Conservation (phyloP, 1,284 basidiomycete genomes). For the Ustilago shanxiensis region DNA sequence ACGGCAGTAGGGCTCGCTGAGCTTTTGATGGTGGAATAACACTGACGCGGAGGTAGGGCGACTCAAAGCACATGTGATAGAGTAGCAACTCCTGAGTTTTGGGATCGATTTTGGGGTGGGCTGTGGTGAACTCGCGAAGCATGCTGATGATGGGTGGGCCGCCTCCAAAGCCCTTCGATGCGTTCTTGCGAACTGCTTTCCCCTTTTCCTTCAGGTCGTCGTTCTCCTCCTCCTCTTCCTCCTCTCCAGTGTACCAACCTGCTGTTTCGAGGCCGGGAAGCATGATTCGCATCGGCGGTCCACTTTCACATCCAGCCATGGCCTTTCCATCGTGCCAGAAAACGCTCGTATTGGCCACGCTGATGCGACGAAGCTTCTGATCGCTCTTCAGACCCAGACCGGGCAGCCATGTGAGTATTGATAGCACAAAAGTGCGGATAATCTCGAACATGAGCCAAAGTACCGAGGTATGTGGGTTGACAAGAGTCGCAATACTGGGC, state of each 20-base stretch:
- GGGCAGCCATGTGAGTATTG: slow-evolving; percentile 67
- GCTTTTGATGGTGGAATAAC: slow-evolving; percentile 69
- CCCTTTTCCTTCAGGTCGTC: neutral
- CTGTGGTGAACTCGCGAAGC: slow-evolving; percentile 73
- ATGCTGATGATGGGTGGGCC: slow-evolving; percentile 54
- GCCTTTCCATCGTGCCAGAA: slow-evolving; percentile 72
- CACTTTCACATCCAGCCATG: slow-evolving; percentile 73
- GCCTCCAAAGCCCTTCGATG: slow-evolving; percentile 38
- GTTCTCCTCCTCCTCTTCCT: slow-evolving; percentile 37
- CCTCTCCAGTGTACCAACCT: slow-evolving; percentile 70
- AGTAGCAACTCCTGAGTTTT: slow-evolving; percentile 72
- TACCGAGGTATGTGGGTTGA: slow-evolving; percentile 71
- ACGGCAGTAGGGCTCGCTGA: neutral
- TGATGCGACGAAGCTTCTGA: slow-evolving; percentile 52
- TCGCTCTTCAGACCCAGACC: slow-evolving; percentile 35
- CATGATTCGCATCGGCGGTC: slow-evolving; percentile 72
- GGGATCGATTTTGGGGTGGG: slow-evolving; percentile 72
- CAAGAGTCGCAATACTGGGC: slow-evolving; percentile 73
- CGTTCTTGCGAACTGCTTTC: neutral
- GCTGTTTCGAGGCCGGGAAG: slow-evolving; percentile 73
- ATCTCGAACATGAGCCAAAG: slow-evolving; percentile 71
- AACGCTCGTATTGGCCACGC: slow-evolving; percentile 73
- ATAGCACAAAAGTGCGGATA: slow-evolving; percentile 67
- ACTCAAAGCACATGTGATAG: slow-evolving; percentile 72
- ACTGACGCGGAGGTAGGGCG: slow-evolving; percentile 72